Evolutionary conservation across 768 basidiomycete species (phyloP).

Genomic region (Favolaschia claudopus): DNA sequence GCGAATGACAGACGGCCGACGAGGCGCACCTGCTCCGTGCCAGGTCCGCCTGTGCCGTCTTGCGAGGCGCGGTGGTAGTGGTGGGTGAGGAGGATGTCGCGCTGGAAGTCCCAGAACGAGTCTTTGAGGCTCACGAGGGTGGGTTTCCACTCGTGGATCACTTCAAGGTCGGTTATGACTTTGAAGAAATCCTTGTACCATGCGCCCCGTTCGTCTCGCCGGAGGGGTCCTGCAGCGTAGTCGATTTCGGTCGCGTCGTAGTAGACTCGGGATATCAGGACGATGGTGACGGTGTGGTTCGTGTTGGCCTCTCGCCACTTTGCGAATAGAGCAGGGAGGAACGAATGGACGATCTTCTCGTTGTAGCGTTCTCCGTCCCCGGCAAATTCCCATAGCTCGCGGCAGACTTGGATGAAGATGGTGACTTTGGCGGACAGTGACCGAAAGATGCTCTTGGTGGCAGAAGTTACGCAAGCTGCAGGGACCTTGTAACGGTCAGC

Average conservation of each 20-base stretch:
- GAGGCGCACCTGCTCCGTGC: conserved; percentile 66
- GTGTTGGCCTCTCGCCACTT: conserved; percentile 87
- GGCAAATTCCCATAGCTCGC: conserved; percentile 96
- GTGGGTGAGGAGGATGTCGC: conserved; percentile 89
- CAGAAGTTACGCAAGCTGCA: conserved; percentile 78
- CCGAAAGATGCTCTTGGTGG: conserved; percentile 90
- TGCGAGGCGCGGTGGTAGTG: conserved; percentile 79
- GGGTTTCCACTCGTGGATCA: conserved; percentile 86
- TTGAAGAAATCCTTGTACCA: conserved; percentile 98
- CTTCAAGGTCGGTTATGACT: conserved; percentile 92
- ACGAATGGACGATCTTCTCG: conserved; percentile 98
- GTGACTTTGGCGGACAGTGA: conserved; percentile 92
- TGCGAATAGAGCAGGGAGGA: conserved; percentile 87
- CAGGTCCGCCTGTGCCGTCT: conserved; percentile 51
- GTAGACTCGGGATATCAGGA: conserved; percentile 91
- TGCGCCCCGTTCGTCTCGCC: conserved; percentile 72
- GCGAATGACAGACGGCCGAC: conserved; percentile 85
- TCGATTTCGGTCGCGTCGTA: conserved; percentile 84
- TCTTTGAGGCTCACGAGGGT: conserved; percentile 88
- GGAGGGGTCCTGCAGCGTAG: conserved; percentile 84
- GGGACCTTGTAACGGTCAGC: conserved; percentile 57
- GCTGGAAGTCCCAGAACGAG: conserved; percentile 90
- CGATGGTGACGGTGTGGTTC: conserved; percentile 93
- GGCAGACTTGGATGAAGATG: conserved; percentile 95
- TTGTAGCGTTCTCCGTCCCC: conserved; percentile 96